These are phyloP conservation scores for Lavandula angustifolia DNA, from an alignment of 257 asterid genomes.

Conservation along the genomic window DNA sequence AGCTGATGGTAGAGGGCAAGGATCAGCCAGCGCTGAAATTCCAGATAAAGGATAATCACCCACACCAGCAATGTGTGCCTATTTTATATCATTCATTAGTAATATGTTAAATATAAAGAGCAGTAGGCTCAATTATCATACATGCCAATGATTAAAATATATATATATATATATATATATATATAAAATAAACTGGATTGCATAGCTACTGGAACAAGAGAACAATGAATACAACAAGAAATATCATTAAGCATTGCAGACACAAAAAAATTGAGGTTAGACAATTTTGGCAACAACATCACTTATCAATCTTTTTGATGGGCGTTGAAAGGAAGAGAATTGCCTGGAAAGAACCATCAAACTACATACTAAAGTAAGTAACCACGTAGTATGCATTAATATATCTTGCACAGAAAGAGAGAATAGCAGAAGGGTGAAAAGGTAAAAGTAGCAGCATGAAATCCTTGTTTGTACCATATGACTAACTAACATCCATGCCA, in stretches of 20 bases:
- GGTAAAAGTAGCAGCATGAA: neutral
- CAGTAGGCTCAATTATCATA: neutral
- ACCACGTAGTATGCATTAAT: neutral
- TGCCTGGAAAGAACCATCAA: neutral
- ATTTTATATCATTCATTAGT: slow-evolving; percentile 25
- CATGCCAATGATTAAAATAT: neutral
- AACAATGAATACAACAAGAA: neutral
- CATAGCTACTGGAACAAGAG: slow-evolving; percentile 6
- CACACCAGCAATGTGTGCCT: slow-evolving; percentile 99
- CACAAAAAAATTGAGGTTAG: slow-evolving; percentile 7
- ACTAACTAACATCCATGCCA: neutral
- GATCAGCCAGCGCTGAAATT: slow-evolving; percentile 72
- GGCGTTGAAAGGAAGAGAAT: neutral
- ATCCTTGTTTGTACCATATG: neutral
- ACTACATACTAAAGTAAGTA: neutral
- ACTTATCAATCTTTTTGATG: neutral
- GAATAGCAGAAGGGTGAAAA: neutral
- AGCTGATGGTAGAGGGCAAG: slow-evolving; percentile 95
- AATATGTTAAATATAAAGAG: slow-evolving; percentile 6
- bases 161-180: no score
- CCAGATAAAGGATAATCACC: slow-evolving; percentile 81
- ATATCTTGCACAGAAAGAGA: slow-evolving; percentile 5
- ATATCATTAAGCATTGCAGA: slow-evolving; percentile 7
- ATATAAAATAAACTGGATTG: neutral
- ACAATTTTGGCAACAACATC: neutral